Conservation (phyloP, 1,284 basidiomycete genomes). For the Cystobasidium slooffiae region DNA sequence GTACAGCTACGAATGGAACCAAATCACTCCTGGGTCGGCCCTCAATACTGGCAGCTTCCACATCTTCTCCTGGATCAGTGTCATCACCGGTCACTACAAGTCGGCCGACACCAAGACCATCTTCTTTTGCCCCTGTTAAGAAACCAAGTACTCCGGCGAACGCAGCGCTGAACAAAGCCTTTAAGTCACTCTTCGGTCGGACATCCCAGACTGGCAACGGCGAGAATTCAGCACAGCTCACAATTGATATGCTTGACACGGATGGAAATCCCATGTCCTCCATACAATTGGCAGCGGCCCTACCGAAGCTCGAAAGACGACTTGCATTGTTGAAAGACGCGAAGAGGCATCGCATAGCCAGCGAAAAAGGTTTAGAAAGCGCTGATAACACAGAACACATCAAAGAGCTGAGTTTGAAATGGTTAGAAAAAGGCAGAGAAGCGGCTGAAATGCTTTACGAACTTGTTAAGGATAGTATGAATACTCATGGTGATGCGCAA, state of each 20-base stretch:
- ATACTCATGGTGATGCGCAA: neutral
- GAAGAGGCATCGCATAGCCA: slow-evolving; percentile 12
- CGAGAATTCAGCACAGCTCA: neutral
- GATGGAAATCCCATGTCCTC: slow-evolving; percentile 14
- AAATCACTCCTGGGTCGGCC: neutral
- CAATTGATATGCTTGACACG: neutral
- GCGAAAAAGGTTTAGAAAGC: slow-evolving; percentile 7
- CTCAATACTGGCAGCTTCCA: neutral
- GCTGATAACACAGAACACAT: slow-evolving; percentile 43
- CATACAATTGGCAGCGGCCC: slow-evolving; percentile 16
- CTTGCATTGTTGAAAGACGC: slow-evolving; percentile 32
- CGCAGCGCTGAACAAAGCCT: slow-evolving; percentile 36
- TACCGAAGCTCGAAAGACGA: slow-evolving; percentile 34
- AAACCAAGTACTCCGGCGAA: neutral
- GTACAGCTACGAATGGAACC: neutral
- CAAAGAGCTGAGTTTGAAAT: slow-evolving; percentile 31
- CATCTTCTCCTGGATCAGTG: neutral
- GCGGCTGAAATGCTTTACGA: slow-evolving; percentile 40
- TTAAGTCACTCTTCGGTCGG: slow-evolving; percentile 12
- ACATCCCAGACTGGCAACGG: neutral
- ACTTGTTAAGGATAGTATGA: slow-evolving; percentile 29
- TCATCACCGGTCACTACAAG: neutral
- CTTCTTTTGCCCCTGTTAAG: neutral
- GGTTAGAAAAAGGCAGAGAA: slow-evolving; percentile 38
- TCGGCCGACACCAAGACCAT: neutral